These are phyloP conservation scores for Coniferiporia sulphurascens DNA, from an alignment of 1,284 basidiomycete species.

Conservation along the genomic window DNA sequence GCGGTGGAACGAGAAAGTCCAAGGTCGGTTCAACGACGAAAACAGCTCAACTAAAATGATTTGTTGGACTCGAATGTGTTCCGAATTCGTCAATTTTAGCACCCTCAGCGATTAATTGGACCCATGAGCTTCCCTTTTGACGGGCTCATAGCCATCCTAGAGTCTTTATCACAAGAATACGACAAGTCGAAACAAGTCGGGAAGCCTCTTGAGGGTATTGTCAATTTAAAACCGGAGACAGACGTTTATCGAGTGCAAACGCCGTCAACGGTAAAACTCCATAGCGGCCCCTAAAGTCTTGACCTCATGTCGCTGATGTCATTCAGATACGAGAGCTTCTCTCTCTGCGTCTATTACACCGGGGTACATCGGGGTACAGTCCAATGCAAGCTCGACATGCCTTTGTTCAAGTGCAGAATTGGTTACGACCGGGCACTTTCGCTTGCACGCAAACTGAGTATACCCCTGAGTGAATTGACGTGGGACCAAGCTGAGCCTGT, in stretches of 20 bases:
- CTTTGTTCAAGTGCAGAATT: conserved; percentile 72
- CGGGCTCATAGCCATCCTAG: conserved; percentile 78
- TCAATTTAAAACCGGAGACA: conserved; percentile 64
- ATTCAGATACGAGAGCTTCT: conserved; percentile 68
- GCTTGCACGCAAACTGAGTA: conserved; percentile 59
- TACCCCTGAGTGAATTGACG: conserved; percentile 65
- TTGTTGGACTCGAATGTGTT: background rate
- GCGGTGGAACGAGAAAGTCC: conserved; percentile 36
- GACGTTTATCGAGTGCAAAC: conserved; percentile 58
- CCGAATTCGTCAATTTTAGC: conserved; percentile 33
- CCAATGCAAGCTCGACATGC: conserved; percentile 62
- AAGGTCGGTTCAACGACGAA: conserved; percentile 20
- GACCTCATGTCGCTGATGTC: conserved; percentile 9
- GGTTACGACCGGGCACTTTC: conserved; percentile 58
- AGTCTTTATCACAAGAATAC: conserved; percentile 79
- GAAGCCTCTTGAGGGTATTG: conserved; percentile 39
- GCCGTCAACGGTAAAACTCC: conserved; percentile 45
- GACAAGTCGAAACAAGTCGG: conserved; percentile 51
- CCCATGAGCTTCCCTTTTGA: conserved; percentile 82
- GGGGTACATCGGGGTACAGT: conserved; percentile 64
- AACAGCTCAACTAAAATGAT: background rate
- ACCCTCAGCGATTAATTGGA: conserved; percentile 76
- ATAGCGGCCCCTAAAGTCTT: background rate
- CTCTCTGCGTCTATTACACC: conserved; percentile 60
- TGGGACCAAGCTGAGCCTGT: conserved; percentile 46